Evolutionary conservation across 2,329 filamentous ascomycete genomes (phyloP), one percentile per base, ranked within the genome.

Genomic region (Trichoderma harzianum): DNA sequence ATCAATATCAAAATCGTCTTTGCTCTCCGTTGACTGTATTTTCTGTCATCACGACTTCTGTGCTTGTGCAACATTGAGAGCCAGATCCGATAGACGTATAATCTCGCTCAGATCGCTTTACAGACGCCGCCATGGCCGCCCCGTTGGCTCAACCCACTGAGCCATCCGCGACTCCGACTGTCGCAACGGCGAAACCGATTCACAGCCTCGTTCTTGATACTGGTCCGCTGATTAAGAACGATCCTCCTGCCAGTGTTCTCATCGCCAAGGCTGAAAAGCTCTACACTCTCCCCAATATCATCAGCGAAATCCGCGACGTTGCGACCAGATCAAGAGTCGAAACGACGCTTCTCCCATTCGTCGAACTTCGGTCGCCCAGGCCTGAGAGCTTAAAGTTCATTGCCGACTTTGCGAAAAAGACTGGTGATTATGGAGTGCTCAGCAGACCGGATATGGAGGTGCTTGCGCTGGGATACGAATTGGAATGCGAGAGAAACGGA

Each of bases 221-320:
- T 3, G 95, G 95, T 30, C 94, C 95, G 8, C 90, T 99, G 73
- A 95, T 99, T 81, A 95, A 95, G 80, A 98, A 98, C 83, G 92
- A 96, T 75, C 94, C 95, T 14, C 86, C 93, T 12, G 89, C 96
- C 28, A 97, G 93, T 60, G 93, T 92, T 0, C 89, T 99, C 12
- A 85, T 97, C 66, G 87, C 89, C 47, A 90, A 93, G 79, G 91
- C 94, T 62, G 91, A 96, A 77, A 85, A 87, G 72, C 86, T 98
- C 55, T 89, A 94, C 78, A 98, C 94, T 1, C 92, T 95, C 0
- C 94, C 95, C 0, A 91, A 92, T 8, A 94, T 99, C 70, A 86
- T 98, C 34, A 87, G 90, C 66, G 96, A 99, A 84, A 97, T 97
- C 85, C 86, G 93, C 78, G 95, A 98, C 84, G 89, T 90, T 62